A percentile compares a stretch with the other conserved stretches of the same genome.
These are phyloP conservation scores for Sphagnum contortum DNA, from an alignment of 225 moss, liverwort and hornwort genomes.

Conservation along the genomic window DNA sequence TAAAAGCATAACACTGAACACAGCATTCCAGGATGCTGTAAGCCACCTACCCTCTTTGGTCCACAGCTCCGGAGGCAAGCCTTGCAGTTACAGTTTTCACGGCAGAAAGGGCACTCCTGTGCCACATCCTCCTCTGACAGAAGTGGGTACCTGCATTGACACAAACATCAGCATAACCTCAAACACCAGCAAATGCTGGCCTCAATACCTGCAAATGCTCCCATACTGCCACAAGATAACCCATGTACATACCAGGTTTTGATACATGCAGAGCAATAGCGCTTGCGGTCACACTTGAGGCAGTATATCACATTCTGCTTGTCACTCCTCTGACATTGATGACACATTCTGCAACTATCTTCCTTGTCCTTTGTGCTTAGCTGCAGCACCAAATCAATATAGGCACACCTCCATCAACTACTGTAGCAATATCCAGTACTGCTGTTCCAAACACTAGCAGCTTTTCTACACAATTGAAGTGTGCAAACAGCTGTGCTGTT, in stretches of 20 bases:
- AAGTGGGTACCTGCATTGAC: constrained; percentile 59
- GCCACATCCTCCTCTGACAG: constrained; percentile 50
- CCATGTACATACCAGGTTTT: constrained; percentile 55
- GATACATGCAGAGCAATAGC: constrained; percentile 72
- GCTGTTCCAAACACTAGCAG: constrained; percentile 3
- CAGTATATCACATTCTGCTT: constrained; percentile 63
- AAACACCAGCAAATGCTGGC: neutral
- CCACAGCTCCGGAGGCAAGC: constrained; percentile 71
- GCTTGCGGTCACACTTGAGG: constrained; percentile 52
- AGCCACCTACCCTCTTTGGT: constrained; percentile 29
- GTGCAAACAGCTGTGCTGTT: neutral
- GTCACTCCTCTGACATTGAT: constrained; percentile 83
- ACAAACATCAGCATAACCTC: constrained; percentile 5
- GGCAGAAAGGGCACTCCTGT: constrained; percentile 67
- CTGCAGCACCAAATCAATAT: constrained; percentile 15
- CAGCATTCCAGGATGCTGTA: neutral
- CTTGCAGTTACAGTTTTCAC: constrained; percentile 93
- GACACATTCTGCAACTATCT: constrained; percentile 72
- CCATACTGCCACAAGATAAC: neutral
- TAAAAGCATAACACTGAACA: neutral
- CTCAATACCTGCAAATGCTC: neutral
- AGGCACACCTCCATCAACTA: constrained; percentile 11
- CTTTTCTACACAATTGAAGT: neutral
- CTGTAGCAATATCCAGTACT: constrained; percentile 9
- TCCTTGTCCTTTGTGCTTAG: constrained; percentile 23